Evolutionary conservation across 495 filamentous ascomycete species (phyloP).

Genomic region (Arthonia radiata): DNA sequence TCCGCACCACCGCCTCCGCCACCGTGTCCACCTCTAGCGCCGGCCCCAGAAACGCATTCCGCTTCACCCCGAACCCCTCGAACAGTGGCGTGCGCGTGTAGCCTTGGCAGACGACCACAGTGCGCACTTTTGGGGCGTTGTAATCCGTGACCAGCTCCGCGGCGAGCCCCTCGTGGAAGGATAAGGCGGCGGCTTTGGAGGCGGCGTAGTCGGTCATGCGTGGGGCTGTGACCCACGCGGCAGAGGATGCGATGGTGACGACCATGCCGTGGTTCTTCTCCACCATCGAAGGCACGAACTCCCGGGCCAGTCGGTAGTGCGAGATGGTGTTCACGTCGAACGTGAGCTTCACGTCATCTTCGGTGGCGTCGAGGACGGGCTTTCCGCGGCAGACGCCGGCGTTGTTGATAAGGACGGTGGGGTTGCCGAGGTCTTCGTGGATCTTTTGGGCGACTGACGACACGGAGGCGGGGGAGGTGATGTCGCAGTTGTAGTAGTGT

Average conservation of each 20-base stretch:
- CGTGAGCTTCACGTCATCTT: constrained; percentile 31
- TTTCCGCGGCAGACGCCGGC: constrained; percentile 39
- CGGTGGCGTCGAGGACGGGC: constrained; percentile 29
- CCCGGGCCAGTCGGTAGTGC: constrained; percentile 36
- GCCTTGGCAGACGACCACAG: constrained; percentile 38
- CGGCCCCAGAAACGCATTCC: constrained; percentile 29
- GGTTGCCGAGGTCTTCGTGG: constrained; percentile 29
- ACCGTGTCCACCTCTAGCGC: constrained; percentile 35
- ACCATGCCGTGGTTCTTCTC: constrained; percentile 43
- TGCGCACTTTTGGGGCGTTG: constrained; percentile 36
- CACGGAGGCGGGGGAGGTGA: constrained; percentile 27
- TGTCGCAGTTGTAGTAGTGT: constrained; percentile 38
- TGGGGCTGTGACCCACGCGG: constrained; percentile 31
- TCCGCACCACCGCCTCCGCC: constrained; percentile 33
- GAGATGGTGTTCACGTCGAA: constrained; percentile 50
- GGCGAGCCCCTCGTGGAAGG: constrained; percentile 45
- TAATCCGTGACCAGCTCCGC: constrained; percentile 36
- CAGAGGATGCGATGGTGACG: constrained; percentile 42
- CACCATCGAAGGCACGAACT: constrained; percentile 45
- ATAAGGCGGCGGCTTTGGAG: constrained; percentile 37
- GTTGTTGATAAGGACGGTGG: constrained; percentile 55
- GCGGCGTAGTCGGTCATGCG: constrained; percentile 45
- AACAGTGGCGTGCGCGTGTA: constrained; percentile 38
- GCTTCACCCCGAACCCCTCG: constrained; percentile 24
- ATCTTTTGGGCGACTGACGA: constrained; percentile 21